Base-by-base conservation (phyloP, 768 basidiomycete species). In the Suillus subalutaceus region DNA sequence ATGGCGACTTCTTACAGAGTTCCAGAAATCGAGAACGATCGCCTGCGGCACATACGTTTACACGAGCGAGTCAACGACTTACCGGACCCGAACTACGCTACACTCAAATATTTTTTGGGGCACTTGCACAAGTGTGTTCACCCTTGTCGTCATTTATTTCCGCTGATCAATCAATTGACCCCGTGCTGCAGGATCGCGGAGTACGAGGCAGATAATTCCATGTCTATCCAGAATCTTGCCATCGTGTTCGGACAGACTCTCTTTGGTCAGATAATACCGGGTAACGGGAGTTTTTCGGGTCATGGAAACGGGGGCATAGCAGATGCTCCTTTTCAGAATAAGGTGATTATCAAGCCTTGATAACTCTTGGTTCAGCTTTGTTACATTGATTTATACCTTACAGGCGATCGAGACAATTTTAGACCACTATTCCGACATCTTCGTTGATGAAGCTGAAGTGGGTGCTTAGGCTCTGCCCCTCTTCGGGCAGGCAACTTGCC, bases 241-340 rank as follows among this genome's bases (percentile, higher is more conserved):
- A 97, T 99, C 72, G 94, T 99, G 23, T 99, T 99, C 78, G 97
- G 97, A 4, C 97, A 96, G n/a, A 99, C 97, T 6, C 81, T 99
- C 26, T 92, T 98, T 72, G 90, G 95, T n/a, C 86, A 87, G 71
- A 72, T 74, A 64, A 81, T 85, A 50, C 85, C 88, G 4, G 72
- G 76, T 59, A 73, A 72, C 66, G 77, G 80, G 44, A 78, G 81
- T 66, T 69, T 79, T 52, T 84, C 83, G 65, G 85, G 82, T 13
- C 82, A 85, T 65, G 73, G 73, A 60, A 82, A 83, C 37, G 82
- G 82, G 61, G 84, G 84, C 63, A 91, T 92, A 83, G 87, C 85
- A 8, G 92, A 92, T 73, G 82, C 91, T 30, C 81, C 86, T 40
- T 83, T 82, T 70, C 92, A 93, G 79, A 93, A 92, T 77, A 84